These are phyloP conservation scores for Tubosaeta brunneosetosa DNA, from an alignment of 768 basidiomycete species.

Conservation along the genomic window DNA sequence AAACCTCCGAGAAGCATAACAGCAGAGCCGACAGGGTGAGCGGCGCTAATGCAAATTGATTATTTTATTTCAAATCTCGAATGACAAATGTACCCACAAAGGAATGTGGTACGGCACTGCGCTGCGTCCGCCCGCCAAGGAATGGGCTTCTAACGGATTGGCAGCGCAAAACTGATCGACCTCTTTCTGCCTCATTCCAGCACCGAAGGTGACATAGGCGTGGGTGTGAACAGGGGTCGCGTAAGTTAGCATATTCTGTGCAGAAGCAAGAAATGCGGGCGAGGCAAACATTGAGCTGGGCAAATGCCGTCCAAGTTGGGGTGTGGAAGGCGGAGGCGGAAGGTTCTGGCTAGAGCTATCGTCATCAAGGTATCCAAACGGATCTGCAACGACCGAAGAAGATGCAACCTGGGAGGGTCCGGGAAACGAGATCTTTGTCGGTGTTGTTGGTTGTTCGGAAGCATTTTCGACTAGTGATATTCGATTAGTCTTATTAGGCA, in stretches of 20 bases:
- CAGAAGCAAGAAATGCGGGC: constrained; percentile 31
- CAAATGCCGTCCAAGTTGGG: constrained; percentile 18
- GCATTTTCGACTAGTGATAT: not conserved
- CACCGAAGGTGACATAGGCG: constrained; percentile 82
- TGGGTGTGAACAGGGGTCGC: constrained; percentile 61
- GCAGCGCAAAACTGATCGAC: constrained; percentile 72
- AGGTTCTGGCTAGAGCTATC: constrained; percentile 27
- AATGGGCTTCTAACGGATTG: constrained; percentile 58
- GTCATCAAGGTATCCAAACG: constrained; percentile 57
- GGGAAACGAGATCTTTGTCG: not conserved
- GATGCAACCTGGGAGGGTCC: not conserved
- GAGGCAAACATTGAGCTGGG: constrained; percentile 34
- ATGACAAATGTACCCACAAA: constrained; percentile 45
- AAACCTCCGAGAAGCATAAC: constrained; percentile 86
- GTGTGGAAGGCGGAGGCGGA: constrained; percentile 17
- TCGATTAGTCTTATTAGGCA: not conserved
- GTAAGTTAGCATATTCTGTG: constrained; percentile 40
- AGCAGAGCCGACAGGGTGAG: constrained; percentile 75
- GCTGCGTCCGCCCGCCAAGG: constrained; percentile 45
- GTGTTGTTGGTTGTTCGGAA: not conserved
- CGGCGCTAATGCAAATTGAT: constrained; percentile 45
- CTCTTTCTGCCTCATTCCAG: constrained; percentile 81
- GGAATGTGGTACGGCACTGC: constrained; percentile 77
- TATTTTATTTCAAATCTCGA: constrained; percentile 3
- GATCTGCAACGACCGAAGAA: constrained; percentile 37